These are phyloP conservation scores for Karstenula rhodostoma DNA, from an alignment of 2,329 filamentous ascomycete genomes.

Conservation along the genomic window DNA sequence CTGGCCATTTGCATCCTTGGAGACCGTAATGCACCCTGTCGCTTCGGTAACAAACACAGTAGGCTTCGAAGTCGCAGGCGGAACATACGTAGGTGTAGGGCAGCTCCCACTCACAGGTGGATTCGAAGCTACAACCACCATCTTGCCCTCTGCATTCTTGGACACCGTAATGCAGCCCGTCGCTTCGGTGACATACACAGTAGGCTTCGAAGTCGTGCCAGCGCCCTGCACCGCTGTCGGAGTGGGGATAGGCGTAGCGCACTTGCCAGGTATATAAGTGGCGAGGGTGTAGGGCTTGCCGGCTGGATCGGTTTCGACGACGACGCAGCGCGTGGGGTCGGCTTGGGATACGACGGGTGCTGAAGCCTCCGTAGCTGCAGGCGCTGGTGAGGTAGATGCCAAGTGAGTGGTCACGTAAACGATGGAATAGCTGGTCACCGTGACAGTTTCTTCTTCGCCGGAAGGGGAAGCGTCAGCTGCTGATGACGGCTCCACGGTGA, in stretches of 20 bases:
- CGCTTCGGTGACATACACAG: not conserved
- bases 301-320: not conserved
- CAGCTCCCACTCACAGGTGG: slow-evolving; percentile 5
- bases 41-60: not conserved
- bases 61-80: not conserved
- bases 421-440: not conserved
- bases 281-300: not conserved
- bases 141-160: not conserved
- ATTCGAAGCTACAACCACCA: slow-evolving; percentile 8
- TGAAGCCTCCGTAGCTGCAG: too few relatives aligned
- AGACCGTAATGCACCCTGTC: slow-evolving; percentile 11
- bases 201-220: not conserved
- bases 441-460: not conserved
- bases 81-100: not conserved
- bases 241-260: not conserved
- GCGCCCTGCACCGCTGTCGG: not conserved
- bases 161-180: slow-evolving; percentile 12
- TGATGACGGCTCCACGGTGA: not conserved
- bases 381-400: not conserved
- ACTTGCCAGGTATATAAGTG: not conserved
- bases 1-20: not conserved
- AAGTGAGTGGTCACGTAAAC: not conserved
- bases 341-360: not conserved
- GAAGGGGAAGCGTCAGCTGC: not conserved
- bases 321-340: not conserved